A percentile compares a stretch with the other conserved stretches of the same genome.
Conservation (phyloP, 768 basidiomycete genomes). For the Trametes cingulata region DNA sequence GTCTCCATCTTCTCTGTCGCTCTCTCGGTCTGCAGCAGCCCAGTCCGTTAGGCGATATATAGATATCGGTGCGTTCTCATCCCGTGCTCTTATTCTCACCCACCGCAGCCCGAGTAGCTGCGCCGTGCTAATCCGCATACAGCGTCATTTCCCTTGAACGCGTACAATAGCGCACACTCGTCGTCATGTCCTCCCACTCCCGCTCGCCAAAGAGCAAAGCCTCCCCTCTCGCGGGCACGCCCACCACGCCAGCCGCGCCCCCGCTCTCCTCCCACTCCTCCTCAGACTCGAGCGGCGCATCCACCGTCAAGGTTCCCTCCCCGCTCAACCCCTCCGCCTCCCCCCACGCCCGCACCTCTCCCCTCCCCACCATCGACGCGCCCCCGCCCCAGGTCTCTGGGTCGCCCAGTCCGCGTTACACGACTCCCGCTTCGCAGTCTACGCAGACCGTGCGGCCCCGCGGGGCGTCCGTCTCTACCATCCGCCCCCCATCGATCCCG, state of each 20-base stretch:
- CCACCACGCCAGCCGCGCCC: neutral
- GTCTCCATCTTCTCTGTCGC: too few species aligned
- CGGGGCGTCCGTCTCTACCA: conserved; percentile 25
- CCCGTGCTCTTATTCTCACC: too few species aligned
- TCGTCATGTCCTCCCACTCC: neutral
- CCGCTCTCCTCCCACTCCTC: conserved; percentile 5
- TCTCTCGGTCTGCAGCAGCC: too few species aligned
- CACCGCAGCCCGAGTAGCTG: too few species aligned
- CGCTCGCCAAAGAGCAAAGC: neutral
- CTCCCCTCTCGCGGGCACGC: neutral
- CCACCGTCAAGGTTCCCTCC: conserved; percentile 4
- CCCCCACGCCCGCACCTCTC: neutral
- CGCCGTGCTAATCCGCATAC: too few species aligned
- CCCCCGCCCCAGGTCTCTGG: neutral
- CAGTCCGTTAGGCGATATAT: too few species aligned
- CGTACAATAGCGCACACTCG: too few species aligned
- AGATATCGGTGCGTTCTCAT: too few species aligned
- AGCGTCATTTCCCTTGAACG: too few species aligned
- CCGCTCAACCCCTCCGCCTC: conserved; percentile 11
- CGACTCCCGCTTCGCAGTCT: conserved; percentile 5
- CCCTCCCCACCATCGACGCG: neutral
- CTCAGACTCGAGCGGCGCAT: neutral
- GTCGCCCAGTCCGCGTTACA: conserved; percentile 1
- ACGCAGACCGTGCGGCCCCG: conserved; percentile 6
- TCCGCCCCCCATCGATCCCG: conserved; percentile 20